Conservation (phyloP, 495 filamentous ascomycete species). For the Podospora anserina region DNA sequence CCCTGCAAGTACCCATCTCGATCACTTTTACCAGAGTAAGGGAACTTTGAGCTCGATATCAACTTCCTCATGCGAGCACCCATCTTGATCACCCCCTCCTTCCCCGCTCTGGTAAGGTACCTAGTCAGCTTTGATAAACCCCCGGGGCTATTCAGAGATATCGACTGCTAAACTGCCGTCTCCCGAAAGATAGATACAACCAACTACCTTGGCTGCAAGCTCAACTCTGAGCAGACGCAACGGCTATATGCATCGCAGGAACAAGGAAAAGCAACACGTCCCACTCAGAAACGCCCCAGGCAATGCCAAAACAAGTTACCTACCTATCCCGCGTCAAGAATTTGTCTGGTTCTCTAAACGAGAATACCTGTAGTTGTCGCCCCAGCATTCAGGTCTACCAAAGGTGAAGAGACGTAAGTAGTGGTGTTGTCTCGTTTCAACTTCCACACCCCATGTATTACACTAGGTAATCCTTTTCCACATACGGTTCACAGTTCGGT, state of each 20-base stretch:
- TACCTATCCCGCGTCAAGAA: too few relatives aligned
- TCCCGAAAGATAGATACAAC: neutral
- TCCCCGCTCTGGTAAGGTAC: too few relatives aligned
- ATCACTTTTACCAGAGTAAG: too few relatives aligned
- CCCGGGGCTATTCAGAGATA: too few relatives aligned
- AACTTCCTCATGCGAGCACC: neutral
- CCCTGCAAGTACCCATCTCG: too few relatives aligned
- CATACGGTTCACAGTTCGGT: neutral
- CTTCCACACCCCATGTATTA: neutral
- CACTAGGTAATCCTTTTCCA: neutral
- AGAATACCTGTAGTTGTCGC: too few relatives aligned
- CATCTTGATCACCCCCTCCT: neutral
- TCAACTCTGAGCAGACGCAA: neutral
- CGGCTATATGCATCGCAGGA: neutral
- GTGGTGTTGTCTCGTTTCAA: neutral
- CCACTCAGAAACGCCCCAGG: too few relatives aligned
- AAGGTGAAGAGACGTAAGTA: neutral
- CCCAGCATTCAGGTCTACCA: neutral
- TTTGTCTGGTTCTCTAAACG: too few relatives aligned
- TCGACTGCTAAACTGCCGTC: neutral
- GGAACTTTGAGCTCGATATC: too few relatives aligned
- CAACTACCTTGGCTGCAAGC: neutral
- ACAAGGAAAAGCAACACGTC: too few relatives aligned
- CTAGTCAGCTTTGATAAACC: too few relatives aligned
- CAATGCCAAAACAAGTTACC: too few relatives aligned